phyloP scores from a whole-genome alignment of 495 filamentous ascomycete genomes.

The Collariella sp. region DNA sequence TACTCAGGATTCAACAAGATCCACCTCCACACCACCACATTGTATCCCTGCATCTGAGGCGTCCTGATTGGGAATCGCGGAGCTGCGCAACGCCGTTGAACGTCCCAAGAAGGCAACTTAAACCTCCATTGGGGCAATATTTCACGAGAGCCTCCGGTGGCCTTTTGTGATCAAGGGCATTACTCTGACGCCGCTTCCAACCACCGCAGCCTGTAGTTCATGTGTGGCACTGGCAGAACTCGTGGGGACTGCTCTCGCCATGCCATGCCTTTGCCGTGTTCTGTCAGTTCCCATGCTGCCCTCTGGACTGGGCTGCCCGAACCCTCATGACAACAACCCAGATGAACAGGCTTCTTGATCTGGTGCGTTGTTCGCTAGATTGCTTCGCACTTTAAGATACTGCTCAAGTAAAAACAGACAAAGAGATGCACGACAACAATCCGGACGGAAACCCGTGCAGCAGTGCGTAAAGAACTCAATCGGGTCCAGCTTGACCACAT shows the following conservation, averaged over 20 bases:
- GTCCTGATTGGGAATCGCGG: constrained; percentile 8
- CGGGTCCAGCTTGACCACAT: constrained; percentile 53
- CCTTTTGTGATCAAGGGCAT: neutral
- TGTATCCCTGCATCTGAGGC: no score
- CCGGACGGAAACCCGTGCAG: constrained; percentile 54
- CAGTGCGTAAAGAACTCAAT: constrained; percentile 47
- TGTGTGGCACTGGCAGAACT: no score
- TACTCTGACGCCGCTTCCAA: neutral
- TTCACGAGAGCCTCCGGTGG: neutral
- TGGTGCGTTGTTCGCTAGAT: constrained; percentile 58
- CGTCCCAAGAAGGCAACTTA: neutral
- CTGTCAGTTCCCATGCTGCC: no score
- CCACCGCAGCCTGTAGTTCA: no score
- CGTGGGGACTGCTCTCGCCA: no score
- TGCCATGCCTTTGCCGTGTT: no score
- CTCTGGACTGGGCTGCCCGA: no score
- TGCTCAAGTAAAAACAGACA: constrained; percentile 53
- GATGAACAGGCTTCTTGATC: constrained; percentile 41
- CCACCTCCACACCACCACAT: neutral
- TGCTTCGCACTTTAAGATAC: constrained; percentile 54
- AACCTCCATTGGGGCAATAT: neutral
- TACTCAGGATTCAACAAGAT: no score
- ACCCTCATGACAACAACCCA: constrained; percentile 20
- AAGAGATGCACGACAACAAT: constrained; percentile 50
- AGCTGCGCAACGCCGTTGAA: constrained; percentile 5